Conservation (phyloP, 73 alveolate species). For the Halteria grandinella region DNA sequence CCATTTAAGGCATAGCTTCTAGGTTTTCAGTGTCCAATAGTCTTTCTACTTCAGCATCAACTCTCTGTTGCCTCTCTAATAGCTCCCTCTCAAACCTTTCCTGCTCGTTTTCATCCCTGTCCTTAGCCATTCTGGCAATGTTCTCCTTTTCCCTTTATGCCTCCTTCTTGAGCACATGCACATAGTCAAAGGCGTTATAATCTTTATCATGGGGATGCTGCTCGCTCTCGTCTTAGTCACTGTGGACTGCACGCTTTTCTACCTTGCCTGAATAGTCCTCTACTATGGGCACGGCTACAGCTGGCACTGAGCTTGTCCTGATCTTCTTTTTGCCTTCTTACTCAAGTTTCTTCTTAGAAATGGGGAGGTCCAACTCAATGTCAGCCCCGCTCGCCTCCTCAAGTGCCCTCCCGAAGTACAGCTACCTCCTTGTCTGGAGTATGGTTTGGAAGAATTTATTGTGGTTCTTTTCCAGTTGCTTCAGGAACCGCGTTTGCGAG, state of each 20-base stretch:
- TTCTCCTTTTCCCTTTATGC: not conserved
- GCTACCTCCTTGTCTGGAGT: constrained; percentile 4
- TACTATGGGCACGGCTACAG: not conserved
- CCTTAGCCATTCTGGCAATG: not conserved
- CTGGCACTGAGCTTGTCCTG: no score
- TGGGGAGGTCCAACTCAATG: no score
- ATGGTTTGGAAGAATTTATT: constrained; percentile 47
- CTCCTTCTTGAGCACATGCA: constrained; percentile 8
- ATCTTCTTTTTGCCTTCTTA: no score
- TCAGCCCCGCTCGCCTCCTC: no score
- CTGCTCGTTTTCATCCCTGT: not conserved
- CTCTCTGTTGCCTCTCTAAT: not conserved
- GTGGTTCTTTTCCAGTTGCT: constrained; percentile 34
- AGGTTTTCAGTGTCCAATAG: no score
- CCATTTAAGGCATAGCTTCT: no score
- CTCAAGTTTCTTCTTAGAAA: no score
- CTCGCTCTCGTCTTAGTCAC: not conserved
- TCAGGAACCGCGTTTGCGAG: constrained; percentile 14
- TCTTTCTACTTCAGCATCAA: no score
- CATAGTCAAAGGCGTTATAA: constrained; percentile 26
- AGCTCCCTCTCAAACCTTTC: no score
- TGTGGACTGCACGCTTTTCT: no score
- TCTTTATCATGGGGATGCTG: constrained; percentile 1
- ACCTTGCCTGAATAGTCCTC: constrained; percentile 30
- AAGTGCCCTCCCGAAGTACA: constrained; percentile 12